phyloP scores from a whole-genome alignment of 495 filamentous ascomycete genomes.

The Aspergillus panamensis region DNA sequence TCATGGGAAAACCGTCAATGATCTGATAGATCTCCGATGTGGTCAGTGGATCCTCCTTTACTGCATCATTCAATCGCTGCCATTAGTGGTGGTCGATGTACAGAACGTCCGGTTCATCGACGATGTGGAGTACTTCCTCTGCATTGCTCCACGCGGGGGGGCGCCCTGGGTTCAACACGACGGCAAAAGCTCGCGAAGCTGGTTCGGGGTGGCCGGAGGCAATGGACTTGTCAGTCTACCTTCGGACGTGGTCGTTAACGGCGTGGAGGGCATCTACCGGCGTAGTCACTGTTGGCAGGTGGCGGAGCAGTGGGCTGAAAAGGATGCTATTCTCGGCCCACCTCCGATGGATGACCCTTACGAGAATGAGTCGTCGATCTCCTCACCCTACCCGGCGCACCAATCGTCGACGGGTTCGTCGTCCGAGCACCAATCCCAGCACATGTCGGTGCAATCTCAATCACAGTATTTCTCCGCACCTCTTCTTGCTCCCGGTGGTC shows the following conservation, averaged over 20 bases:
- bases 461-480: constrained; percentile 21
- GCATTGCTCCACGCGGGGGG: constrained; percentile 76
- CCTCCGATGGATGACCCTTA: constrained; percentile 40
- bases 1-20: constrained; percentile 64
- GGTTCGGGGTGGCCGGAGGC: constrained; percentile 75
- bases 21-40: constrained; percentile 71
- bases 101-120: constrained; percentile 72
- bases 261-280: constrained; percentile 84
- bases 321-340: constrained; percentile 36
- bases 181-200: constrained; percentile 61
- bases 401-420: constrained; percentile 44
- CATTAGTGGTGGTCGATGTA: constrained; percentile 85
- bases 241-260: constrained; percentile 78
- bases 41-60: constrained; percentile 97
- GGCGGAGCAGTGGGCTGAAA: constrained; percentile 68
- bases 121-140: constrained; percentile 95
- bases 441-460: constrained; percentile 17
- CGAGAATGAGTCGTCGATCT: constrained; percentile 44
- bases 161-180: constrained; percentile 81
- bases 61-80: constrained; percentile 82
- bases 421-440: constrained; percentile 24
- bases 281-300: constrained; percentile 89
- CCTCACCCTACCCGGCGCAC: constrained; percentile 42
- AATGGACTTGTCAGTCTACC: constrained; percentile 72
- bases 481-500: constrained; percentile 30